Percentiles rank a stretch among this genome's conserved stretches.
Conservation (phyloP, 2,329 filamentous ascomycete species). For the Xenoacremonium recifei region DNA sequence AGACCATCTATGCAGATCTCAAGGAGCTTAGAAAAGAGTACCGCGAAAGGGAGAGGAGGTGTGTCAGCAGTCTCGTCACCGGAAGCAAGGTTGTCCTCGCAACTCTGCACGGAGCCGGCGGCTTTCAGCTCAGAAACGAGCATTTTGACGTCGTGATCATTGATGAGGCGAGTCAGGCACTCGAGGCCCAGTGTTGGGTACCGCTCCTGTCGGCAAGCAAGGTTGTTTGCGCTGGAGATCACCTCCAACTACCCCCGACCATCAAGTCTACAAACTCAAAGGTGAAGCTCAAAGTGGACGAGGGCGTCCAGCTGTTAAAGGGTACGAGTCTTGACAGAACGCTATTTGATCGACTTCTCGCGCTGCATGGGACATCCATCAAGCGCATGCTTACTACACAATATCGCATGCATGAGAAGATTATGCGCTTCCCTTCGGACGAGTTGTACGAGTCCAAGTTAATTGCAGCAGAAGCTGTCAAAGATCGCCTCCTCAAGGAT, state of each 20-base stretch:
- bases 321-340: conserved; percentile 77
- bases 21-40: conserved; percentile 87
- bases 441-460: conserved; percentile 83
- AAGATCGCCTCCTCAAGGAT: conserved; percentile 70
- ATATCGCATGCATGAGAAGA: conserved; percentile 95
- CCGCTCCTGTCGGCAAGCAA: conserved; percentile 78
- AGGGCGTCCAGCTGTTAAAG: conserved; percentile 40
- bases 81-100: conserved; percentile 86
- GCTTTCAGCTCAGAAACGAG: conserved; percentile 75
- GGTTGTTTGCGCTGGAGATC: conserved; percentile 88
- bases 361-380: conserved; percentile 76
- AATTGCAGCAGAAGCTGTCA: conserved; percentile 77
- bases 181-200: conserved; percentile 98
- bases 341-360: conserved; percentile 84
- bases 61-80: conserved; percentile 71
- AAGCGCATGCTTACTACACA: conserved; percentile 96
- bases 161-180: conserved; percentile 91
- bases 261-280: conserved; percentile 75
- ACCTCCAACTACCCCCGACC: conserved; percentile 89
- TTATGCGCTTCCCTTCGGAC: conserved; percentile 91
- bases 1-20: conserved; percentile 80
- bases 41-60: conserved; percentile 77
- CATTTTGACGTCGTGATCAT: conserved; percentile 92
- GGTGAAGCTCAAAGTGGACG: conserved; percentile 37
- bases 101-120: conserved; percentile 88